Evolutionary conservation across 2,329 filamentous ascomycete species (phyloP).

Genomic region (Arthroderma sp.): DNA sequence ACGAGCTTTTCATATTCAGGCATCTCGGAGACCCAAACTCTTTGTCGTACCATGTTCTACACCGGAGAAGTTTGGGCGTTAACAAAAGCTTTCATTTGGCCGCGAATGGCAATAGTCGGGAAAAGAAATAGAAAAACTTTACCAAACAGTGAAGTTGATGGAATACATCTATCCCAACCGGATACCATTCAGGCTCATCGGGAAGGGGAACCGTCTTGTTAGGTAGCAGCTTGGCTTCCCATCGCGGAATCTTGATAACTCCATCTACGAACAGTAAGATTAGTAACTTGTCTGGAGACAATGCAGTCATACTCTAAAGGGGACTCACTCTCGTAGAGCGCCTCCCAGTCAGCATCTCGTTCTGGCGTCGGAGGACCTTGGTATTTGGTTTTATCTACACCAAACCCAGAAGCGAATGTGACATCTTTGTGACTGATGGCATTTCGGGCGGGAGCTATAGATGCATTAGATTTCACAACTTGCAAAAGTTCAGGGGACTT

Average conservation of each 20-base stretch:
- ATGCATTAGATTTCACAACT: too few relatives aligned
- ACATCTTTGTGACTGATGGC: constrained; percentile 6
- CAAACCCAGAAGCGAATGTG: constrained; percentile 5
- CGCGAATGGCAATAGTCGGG: too few relatives aligned
- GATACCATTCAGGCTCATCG: constrained; percentile 5
- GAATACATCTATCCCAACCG: constrained; percentile 9
- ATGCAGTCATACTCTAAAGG: not conserved
- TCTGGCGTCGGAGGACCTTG: constrained; percentile 7
- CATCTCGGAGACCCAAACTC: not conserved
- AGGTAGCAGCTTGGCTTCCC: constrained; percentile 4
- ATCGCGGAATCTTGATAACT: constrained; percentile 5
- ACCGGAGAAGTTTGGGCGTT: too few relatives aligned
- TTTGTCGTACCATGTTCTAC: not conserved
- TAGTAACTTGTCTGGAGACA: not conserved
- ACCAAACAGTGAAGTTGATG: constrained; percentile 5
- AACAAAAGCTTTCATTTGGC: too few relatives aligned
- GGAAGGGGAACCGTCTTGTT: constrained; percentile 10
- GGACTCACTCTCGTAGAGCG: constrained; percentile 5
- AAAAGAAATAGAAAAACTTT: not conserved
- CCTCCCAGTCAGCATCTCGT: constrained; percentile 7
- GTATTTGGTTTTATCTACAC: constrained; percentile 2
- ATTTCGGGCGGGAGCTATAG: constrained; percentile 8
- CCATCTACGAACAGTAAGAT: constrained; percentile 1
- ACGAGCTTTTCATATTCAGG: not conserved
- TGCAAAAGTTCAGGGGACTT: too few relatives aligned